These are phyloP conservation scores for Peniophora sp. DNA, from an alignment of 1,284 basidiomycete species.

Conservation along the genomic window DNA sequence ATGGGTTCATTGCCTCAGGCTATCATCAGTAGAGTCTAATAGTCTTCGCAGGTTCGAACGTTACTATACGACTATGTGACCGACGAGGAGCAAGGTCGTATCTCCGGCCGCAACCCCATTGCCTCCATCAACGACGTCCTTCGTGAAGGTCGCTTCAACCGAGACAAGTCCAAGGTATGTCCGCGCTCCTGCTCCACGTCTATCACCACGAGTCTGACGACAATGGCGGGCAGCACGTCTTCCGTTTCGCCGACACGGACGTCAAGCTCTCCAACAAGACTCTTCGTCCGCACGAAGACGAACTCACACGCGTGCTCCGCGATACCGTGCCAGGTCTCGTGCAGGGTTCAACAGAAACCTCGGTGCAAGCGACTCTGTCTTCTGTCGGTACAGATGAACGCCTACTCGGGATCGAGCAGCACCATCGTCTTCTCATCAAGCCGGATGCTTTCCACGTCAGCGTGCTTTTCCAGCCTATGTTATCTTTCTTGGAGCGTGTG, in stretches of 20 bases:
- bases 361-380: conserved; percentile 53
- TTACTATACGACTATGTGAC: conserved; percentile 90
- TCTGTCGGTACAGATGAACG: conserved; percentile 65
- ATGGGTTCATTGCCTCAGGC: conserved; percentile 10
- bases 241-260: conserved; percentile 89
- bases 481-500: conserved; percentile 77
- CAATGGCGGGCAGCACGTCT: conserved; percentile 55
- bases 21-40: no score
- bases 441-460: conserved; percentile 95
- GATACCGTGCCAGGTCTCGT: conserved; percentile 94
- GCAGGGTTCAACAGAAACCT: conserved; percentile 54
- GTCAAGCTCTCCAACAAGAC: conserved; percentile 59
- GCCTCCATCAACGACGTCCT: conserved; percentile 93
- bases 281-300: conserved; percentile 78
- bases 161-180: conserved; percentile 73
- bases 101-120: conserved; percentile 78
- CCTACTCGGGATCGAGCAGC: conserved; percentile 60
- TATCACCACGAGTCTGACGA: not conserved
- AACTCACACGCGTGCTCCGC: conserved; percentile 77
- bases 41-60: conserved; percentile 57
- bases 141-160: conserved; percentile 69
- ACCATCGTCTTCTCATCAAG: conserved; percentile 81
- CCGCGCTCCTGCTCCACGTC: not conserved
- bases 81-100: conserved; percentile 76
- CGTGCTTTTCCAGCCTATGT: conserved; percentile 88